Evolutionary conservation across 2,329 filamentous ascomycete genomes (phyloP).

Genomic region (Sclerotiophoma versabilis): DNA sequence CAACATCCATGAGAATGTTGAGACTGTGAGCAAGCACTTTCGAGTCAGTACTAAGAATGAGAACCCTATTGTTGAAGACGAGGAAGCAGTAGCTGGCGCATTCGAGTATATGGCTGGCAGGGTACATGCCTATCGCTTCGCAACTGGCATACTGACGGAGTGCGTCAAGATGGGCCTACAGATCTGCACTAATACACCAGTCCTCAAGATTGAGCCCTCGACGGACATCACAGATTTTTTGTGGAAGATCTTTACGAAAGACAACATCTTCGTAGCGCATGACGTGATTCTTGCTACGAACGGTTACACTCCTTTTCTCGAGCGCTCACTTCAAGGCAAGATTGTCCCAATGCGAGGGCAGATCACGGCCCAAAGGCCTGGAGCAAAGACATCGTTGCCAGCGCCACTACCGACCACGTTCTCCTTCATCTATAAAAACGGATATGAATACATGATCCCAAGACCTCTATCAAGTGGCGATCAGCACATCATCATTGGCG

Average conservation of each 20-base stretch:
- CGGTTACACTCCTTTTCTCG: constrained; percentile 43
- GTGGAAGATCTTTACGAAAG: constrained; percentile 32
- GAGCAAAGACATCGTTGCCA: constrained; percentile 47
- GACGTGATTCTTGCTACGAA: constrained; percentile 46
- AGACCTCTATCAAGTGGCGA: constrained; percentile 50
- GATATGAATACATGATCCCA: constrained; percentile 73
- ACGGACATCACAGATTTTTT: not conserved
- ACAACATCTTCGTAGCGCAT: constrained; percentile 23
- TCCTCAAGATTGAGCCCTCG: constrained; percentile 23
- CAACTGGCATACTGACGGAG: constrained; percentile 32
- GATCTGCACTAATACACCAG: constrained; percentile 40
- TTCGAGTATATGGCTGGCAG: constrained; percentile 45
- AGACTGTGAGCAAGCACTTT: constrained; percentile 27
- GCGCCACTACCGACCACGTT: constrained; percentile 60
- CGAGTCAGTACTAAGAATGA: constrained; percentile 24
- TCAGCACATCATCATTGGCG: constrained; percentile 68
- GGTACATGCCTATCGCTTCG: constrained; percentile 44
- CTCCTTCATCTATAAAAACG: constrained; percentile 65
- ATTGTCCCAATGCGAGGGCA: constrained; percentile 53
- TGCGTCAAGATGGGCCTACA: constrained; percentile 39
- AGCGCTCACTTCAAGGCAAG: constrained; percentile 45
- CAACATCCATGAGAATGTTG: constrained; percentile 24
- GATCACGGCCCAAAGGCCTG: constrained; percentile 48
- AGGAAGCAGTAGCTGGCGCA: constrained; percentile 35
- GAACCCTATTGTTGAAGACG: constrained; percentile 21